phyloP scores from a whole-genome alignment of 495 filamentous ascomycete species.

The Trichoderma erinaceum region DNA sequence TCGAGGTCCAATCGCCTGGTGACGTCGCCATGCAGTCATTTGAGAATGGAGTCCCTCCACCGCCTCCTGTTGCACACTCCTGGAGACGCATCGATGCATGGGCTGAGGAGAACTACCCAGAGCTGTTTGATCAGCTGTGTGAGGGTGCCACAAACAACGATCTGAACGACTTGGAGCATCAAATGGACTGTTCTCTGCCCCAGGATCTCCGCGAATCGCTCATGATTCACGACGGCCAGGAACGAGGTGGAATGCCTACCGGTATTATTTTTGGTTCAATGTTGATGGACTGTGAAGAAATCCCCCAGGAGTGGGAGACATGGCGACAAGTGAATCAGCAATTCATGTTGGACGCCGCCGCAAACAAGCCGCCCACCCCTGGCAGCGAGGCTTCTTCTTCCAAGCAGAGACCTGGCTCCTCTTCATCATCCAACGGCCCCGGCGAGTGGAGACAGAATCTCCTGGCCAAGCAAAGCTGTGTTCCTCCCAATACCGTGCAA shows the following conservation, averaged over 20 bases:
- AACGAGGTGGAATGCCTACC: conserved; percentile 84
- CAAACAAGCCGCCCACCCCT: conserved; percentile 51
- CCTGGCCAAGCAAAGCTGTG: conserved; percentile 75
- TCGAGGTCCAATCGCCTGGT: conserved; percentile 60
- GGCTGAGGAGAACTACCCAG: conserved; percentile 90
- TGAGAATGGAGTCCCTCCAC: conserved; percentile 80
- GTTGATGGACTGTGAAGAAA: conserved; percentile 97
- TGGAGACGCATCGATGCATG: conserved; percentile 92
- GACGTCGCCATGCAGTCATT: conserved; percentile 98
- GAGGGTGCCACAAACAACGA: conserved; percentile 91
- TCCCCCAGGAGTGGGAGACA: conserved; percentile 95
- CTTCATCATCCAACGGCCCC: conserved; percentile 46
- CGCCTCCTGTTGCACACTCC: conserved; percentile 79
- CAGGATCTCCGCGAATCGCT: conserved; percentile 91
- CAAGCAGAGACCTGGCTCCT: conserved; percentile 31
- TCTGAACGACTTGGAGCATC: conserved; percentile 93
- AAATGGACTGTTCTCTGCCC: conserved; percentile 89
- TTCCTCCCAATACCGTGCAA: conserved; percentile 78
- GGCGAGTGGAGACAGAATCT: conserved; percentile 77
- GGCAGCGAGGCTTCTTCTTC: conserved; percentile 46
- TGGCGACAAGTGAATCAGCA: conserved; percentile 92
- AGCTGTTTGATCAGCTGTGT: conserved; percentile 86
- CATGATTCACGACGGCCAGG: conserved; percentile 88
- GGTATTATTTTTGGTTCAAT: conserved; percentile 91
- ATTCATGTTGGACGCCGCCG: conserved; percentile 57